A percentile compares a stretch with the other conserved stretches of the same genome.
phyloP scores from a whole-genome alignment of 495 filamentous ascomycete genomes.

The Hyaloscypha hepaticicola region DNA sequence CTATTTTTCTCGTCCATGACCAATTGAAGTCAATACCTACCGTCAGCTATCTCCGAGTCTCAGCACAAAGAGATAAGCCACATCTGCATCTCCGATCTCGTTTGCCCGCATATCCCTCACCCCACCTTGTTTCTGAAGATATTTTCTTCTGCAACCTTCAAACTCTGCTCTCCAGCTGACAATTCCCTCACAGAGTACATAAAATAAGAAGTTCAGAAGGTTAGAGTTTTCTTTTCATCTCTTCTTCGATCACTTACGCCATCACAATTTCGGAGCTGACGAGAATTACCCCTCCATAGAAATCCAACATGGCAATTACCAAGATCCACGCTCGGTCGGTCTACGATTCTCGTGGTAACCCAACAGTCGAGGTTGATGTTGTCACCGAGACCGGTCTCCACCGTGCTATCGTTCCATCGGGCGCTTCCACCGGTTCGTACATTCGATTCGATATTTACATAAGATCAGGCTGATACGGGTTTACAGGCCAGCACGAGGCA shows the following conservation, averaged over 20 bases:
- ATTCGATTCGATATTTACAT: conserved; percentile 10
- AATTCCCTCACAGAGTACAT: conserved; percentile 3
- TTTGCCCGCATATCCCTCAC: conserved; percentile 26
- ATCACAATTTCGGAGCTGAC: conserved; percentile 14
- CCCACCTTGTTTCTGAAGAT: conserved; percentile 21
- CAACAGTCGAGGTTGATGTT: conserved; percentile 90
- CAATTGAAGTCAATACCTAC: conserved; percentile 2
- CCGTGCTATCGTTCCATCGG: conserved; percentile 97
- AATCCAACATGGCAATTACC: conserved; percentile 79
- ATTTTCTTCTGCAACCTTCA: conserved; percentile 24
- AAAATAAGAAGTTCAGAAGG: conserved; percentile 21
- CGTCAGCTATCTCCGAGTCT: neutral
- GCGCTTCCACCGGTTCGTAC: conserved; percentile 87
- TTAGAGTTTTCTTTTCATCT: conserved; percentile 4
- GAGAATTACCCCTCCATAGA: conserved; percentile 24
- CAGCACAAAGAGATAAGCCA: conserved; percentile 14
- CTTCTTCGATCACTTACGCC: neutral
- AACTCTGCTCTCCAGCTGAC: conserved; percentile 26
- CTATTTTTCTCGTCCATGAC: conserved; percentile 1
- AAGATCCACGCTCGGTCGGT: conserved; percentile 98
- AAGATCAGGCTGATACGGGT: conserved; percentile 16
- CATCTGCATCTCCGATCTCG: conserved; percentile 27
- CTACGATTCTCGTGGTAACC: conserved; percentile 99
- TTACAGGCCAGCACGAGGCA: conserved; percentile 90
- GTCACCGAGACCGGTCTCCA: conserved; percentile 95